These are phyloP conservation scores for Eleusine coracana DNA, from an alignment of 176 grass and related monocot species.

Conservation along the genomic window DNA sequence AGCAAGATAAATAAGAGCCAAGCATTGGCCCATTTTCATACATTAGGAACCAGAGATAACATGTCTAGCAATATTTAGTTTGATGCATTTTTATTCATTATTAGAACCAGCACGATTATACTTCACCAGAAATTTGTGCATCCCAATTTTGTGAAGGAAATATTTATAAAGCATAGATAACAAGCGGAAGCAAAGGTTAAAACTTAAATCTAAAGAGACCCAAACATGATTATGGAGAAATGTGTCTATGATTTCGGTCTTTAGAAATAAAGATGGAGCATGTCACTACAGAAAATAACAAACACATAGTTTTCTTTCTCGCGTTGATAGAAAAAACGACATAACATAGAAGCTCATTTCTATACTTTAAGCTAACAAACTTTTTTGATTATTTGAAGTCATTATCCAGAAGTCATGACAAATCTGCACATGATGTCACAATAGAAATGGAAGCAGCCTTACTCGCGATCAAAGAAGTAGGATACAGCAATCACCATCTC, in stretches of 20 bases:
- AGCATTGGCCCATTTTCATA: background rate
- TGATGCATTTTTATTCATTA: slow-evolving; percentile 13
- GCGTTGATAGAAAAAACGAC: background rate
- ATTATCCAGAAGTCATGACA: slow-evolving; percentile 23
- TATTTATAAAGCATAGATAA: slow-evolving; percentile 20
- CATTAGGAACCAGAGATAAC: background rate
- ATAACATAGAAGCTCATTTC: background rate
- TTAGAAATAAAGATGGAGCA: slow-evolving; percentile 7
- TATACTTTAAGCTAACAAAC: background rate
- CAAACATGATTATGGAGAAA: slow-evolving; percentile 12
- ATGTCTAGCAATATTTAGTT: slow-evolving; percentile 7
- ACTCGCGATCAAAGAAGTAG: slow-evolving; percentile 89
- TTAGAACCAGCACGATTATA: slow-evolving; percentile 7
- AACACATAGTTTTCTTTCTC: background rate
- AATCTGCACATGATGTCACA: slow-evolving; percentile 3
- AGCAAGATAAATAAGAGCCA: slow-evolving; percentile 39
- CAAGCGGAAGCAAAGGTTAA: slow-evolving; percentile 7
- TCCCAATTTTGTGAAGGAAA: background rate
- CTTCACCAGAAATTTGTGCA: background rate
- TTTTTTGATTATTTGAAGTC: background rate
- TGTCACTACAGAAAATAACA: slow-evolving; percentile 24
- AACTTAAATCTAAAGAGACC: slow-evolving; percentile 25
- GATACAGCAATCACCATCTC: slow-evolving; percentile 93
- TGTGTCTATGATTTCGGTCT: slow-evolving; percentile 17
- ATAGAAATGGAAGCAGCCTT: slow-evolving; percentile 43